Evolutionary conservation across 2,329 filamentous ascomycete genomes (phyloP).

Genomic region (Colletotrichum destructivum): DNA sequence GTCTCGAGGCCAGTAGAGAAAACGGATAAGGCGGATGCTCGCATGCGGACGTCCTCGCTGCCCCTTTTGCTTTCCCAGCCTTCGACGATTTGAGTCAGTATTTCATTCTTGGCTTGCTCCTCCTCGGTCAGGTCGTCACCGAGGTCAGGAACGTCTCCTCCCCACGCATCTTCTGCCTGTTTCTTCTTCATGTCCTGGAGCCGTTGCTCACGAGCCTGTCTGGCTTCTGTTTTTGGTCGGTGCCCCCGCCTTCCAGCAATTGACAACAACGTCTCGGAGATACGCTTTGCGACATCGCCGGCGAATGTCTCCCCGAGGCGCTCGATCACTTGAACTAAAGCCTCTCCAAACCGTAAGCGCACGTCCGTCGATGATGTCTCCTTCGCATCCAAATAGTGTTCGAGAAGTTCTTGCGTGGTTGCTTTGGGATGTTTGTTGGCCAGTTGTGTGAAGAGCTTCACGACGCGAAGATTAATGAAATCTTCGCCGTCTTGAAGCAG

Average conservation of each 20-base stretch:
- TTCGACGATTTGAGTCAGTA: slow-evolving; percentile 53
- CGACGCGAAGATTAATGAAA: slow-evolving; percentile 79
- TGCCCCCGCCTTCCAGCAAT: slow-evolving; percentile 75
- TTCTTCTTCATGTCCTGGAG: slow-evolving; percentile 63
- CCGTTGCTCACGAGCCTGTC: slow-evolving; percentile 67
- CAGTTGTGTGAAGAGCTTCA: slow-evolving; percentile 75
- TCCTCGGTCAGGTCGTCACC: slow-evolving; percentile 62
- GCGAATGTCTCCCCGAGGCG: slow-evolving; percentile 70
- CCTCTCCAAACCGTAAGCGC: slow-evolving; percentile 79
- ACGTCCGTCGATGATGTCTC: slow-evolving; percentile 74
- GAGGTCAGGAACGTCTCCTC: slow-evolving; percentile 65
- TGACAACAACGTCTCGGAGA: slow-evolving; percentile 72
- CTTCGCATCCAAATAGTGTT: slow-evolving; percentile 76
- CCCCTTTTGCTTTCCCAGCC: slow-evolving; percentile 44
- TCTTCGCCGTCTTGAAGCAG: slow-evolving; percentile 78
- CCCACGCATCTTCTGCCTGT: slow-evolving; percentile 69
- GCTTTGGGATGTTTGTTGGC: slow-evolving; percentile 74
- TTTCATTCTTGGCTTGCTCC: slow-evolving; percentile 63
- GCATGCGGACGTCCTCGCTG: slow-evolving; percentile 68
- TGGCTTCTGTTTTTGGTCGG: slow-evolving; percentile 71
- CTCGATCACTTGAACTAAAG: slow-evolving; percentile 75
- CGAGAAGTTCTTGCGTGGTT: slow-evolving; percentile 73
- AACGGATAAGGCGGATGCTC: slow-evolving; percentile 78
- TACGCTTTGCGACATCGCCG: slow-evolving; percentile 65
- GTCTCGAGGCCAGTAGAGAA: slow-evolving; percentile 73